Evolutionary conservation across 139 green algal genomes (phyloP).

Genomic region (Chlorella sp.): DNA sequence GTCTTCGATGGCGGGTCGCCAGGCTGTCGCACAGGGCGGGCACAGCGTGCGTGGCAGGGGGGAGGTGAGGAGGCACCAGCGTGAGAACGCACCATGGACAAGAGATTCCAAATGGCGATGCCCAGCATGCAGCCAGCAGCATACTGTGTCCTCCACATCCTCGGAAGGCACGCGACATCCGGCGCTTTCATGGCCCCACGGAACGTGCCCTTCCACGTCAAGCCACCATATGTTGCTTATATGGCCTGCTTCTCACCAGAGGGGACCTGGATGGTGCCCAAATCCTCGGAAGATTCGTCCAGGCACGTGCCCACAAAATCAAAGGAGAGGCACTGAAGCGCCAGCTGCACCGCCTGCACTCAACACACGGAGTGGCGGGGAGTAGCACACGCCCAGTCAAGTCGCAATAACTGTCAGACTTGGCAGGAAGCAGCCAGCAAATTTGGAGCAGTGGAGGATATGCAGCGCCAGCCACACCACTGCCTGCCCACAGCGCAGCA

Average conservation of each 20-base stretch:
- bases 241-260: neutral
- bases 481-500: no score
- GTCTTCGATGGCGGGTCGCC: constrained; percentile 85
- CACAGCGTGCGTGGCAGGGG: neutral
- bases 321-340: constrained; percentile 92
- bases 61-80: neutral
- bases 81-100: no score
- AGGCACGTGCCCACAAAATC: constrained; percentile 98
- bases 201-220: no score
- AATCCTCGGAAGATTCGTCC: constrained; percentile 95
- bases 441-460: no score
- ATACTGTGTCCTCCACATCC: neutral
- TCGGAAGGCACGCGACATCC: no score
- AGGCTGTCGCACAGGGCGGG: constrained; percentile 17
- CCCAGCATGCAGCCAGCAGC: neutral
- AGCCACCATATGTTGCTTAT: neutral
- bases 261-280: constrained; percentile 95
- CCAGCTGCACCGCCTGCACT: constrained; percentile 77
- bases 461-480: no score
- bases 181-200: no score
- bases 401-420: neutral
- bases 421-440: neutral
- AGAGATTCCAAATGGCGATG: no score
- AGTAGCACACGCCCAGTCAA: neutral
- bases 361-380: neutral